Conservation (phyloP, 2,329 filamentous ascomycete genomes). For the Diplodia seriata region DNA sequence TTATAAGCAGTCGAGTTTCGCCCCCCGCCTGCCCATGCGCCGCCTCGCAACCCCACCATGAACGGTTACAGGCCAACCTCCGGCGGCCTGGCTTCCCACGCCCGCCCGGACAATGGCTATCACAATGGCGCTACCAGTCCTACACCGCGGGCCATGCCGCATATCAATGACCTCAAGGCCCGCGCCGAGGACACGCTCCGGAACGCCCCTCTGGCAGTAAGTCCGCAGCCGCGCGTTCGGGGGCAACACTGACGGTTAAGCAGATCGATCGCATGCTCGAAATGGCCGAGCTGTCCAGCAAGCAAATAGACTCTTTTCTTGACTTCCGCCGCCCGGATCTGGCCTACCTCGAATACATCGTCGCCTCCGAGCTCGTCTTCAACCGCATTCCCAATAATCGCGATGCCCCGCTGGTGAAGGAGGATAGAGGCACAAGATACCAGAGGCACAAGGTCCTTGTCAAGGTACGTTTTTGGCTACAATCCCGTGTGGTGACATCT, state of each 20-base stretch:
- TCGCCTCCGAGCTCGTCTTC: conserved; percentile 78
- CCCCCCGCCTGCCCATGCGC: conserved; percentile 26
- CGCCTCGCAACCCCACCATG: conserved; percentile 31
- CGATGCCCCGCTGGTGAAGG: conserved; percentile 71
- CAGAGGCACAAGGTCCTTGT: conserved; percentile 56
- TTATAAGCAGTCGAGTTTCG: conserved; percentile 12
- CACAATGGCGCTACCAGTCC: conserved; percentile 37
- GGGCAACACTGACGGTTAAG: conserved; percentile 1
- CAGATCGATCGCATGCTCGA: conserved; percentile 52
- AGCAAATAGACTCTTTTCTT: conserved; percentile 63
- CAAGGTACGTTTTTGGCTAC: conserved; percentile 36
- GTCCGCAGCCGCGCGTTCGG: not conserved
- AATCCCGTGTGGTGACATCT: not conserved
- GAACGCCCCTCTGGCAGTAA: conserved; percentile 41
- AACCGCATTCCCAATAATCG: conserved; percentile 78
- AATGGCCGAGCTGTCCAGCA: conserved; percentile 51
- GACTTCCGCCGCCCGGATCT: conserved; percentile 71
- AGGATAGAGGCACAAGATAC: conserved; percentile 58
- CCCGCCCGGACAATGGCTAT: conserved; percentile 40
- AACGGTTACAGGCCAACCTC: conserved; percentile 37
- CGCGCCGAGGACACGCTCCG: conserved; percentile 48
- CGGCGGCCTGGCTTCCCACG: conserved; percentile 37
- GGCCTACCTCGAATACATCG: conserved; percentile 84
- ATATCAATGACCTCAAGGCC: conserved; percentile 54
- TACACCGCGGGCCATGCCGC: conserved; percentile 41